A percentile compares a stretch with the other conserved stretches of the same genome.
These are phyloP conservation scores for Dactylella cylindrospora DNA, from an alignment of 2,329 filamentous ascomycete genomes.

Conservation along the genomic window DNA sequence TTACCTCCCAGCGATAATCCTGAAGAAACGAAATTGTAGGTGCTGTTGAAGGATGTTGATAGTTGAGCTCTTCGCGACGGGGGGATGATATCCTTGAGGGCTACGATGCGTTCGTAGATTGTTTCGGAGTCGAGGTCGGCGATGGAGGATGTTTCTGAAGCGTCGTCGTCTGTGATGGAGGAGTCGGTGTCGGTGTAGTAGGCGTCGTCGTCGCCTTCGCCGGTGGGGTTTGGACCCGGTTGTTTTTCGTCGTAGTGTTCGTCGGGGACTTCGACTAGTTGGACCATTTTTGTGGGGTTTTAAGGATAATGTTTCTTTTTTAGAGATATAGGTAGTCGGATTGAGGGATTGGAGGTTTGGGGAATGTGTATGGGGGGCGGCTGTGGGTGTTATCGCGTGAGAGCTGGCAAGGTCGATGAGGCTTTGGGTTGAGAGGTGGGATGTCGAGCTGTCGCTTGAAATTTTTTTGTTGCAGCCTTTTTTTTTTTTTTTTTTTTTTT, in stretches of 20 bases:
- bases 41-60: constrained; percentile 58
- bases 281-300: constrained; percentile 70
- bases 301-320: neutral
- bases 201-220: constrained; percentile 71
- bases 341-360: neutral
- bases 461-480: constrained; percentile 43
- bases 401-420: constrained; percentile 7
- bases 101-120: constrained; percentile 69
- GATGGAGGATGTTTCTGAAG: constrained; percentile 49
- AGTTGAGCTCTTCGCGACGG: constrained; percentile 70
- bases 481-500: too few relatives aligned
- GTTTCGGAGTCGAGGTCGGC: constrained; percentile 58
- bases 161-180: constrained; percentile 71
- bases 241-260: constrained; percentile 82
- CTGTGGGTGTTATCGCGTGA: neutral
- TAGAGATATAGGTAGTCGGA: neutral
- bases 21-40: constrained; percentile 61
- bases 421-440: constrained; percentile 7
- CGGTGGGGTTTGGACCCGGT: constrained; percentile 63
- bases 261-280: constrained; percentile 94
- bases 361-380: constrained; percentile 7
- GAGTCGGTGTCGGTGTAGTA: constrained; percentile 93
- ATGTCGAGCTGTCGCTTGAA: constrained; percentile 30
- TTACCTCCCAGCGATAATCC: constrained; percentile 75
- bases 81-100: constrained; percentile 74